phyloP scores from a whole-genome alignment of 306 rosid genomes.

The Rosa chinensis region DNA sequence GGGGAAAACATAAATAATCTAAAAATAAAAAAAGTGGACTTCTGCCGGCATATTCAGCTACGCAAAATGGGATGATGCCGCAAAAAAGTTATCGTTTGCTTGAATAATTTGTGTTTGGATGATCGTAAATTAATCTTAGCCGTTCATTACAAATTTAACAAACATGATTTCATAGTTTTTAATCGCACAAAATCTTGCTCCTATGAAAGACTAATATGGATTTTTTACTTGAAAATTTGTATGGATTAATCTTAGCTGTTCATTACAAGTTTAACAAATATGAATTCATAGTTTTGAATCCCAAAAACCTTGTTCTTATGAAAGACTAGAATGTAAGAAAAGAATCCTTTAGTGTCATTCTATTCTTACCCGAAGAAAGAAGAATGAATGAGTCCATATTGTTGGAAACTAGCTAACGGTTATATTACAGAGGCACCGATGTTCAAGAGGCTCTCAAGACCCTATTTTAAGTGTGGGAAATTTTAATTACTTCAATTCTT shows the following conservation, averaged over 20 bases:
- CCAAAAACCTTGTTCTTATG: too few relatives aligned
- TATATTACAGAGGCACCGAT: background rate
- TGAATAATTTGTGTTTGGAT: too few relatives aligned
- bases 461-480: too few relatives aligned
- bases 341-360: too few relatives aligned
- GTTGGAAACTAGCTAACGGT: too few relatives aligned
- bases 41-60: background rate
- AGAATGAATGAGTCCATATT: background rate
- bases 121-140: too few relatives aligned
- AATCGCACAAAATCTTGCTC: too few relatives aligned
- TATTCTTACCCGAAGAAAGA: background rate
- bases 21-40: background rate
- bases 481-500: background rate
- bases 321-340: background rate
- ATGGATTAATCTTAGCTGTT: too few relatives aligned
- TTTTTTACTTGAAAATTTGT: too few relatives aligned
- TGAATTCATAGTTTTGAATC: background rate
- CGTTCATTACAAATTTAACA: background rate
- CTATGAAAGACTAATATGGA: background rate
- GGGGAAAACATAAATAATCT: background rate
- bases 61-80: background rate
- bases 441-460: background rate
- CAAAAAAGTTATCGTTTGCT: background rate
- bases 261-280: too few relatives aligned
- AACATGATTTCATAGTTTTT: background rate